Conservation (phyloP, 106 monocot genomes). For the Gastrodia elata region DNA sequence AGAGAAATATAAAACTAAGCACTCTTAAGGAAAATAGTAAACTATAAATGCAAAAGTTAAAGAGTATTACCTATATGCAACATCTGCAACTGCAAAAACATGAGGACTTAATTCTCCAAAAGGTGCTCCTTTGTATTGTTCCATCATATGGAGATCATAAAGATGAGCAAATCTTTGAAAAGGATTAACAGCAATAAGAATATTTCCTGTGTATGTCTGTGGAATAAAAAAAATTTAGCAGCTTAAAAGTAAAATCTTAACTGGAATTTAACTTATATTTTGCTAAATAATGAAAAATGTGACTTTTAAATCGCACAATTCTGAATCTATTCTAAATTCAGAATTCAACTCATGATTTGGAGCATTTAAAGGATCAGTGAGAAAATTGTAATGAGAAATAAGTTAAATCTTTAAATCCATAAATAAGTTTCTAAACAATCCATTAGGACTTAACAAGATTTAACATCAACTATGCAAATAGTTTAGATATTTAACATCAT, state of each 20-base stretch:
- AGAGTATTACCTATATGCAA: slow-evolving; percentile 48
- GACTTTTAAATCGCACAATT: too few species aligned
- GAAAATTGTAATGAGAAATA: neutral
- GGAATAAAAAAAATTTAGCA: neutral
- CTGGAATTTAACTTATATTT: too few species aligned
- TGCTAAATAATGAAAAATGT: too few species aligned
- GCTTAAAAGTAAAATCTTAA: neutral
- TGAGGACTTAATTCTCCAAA: slow-evolving; percentile 66
- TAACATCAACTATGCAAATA: too few species aligned
- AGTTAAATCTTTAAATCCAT: too few species aligned
- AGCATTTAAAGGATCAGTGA: slow-evolving; percentile 1
- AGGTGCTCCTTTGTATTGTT: slow-evolving; percentile 60
- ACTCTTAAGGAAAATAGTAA: neutral
- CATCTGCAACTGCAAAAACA: slow-evolving; percentile 74
- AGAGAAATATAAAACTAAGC: neutral
- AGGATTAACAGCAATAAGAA: slow-evolving; percentile 69
- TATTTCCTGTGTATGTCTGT: slow-evolving; percentile 72
- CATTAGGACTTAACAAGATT: too few species aligned
- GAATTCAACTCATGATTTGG: too few species aligned
- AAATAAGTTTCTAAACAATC: too few species aligned
- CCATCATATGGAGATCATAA: slow-evolving; percentile 54
- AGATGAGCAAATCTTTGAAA: slow-evolving; percentile 70
- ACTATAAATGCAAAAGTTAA: neutral
- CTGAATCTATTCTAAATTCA: too few species aligned
- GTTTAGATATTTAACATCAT: too few species aligned